Conservation (phyloP, 176 grass and related monocot genomes). For the Coix lacrymajobi region DNA sequence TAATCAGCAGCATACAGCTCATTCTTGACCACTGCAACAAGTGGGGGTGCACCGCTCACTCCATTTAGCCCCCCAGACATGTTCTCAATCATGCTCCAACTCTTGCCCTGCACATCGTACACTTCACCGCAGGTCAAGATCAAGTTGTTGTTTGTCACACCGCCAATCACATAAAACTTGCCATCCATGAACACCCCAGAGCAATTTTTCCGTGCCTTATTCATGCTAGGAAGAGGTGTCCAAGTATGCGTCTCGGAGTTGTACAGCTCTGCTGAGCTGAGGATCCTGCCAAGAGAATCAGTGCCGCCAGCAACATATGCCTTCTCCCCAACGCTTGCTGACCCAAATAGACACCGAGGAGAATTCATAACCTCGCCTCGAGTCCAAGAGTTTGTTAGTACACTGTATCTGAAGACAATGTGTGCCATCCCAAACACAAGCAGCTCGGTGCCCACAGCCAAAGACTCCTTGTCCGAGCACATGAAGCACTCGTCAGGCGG, state of each 20-base stretch:
- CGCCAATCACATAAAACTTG: slow-evolving; percentile 75
- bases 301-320: slow-evolving; percentile 67
- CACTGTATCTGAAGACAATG: slow-evolving; percentile 77
- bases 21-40: slow-evolving; percentile 77
- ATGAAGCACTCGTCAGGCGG: slow-evolving; percentile 46
- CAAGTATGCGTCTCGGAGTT: slow-evolving; percentile 60
- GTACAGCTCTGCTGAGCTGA: slow-evolving; percentile 75
- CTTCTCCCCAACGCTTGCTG: slow-evolving; percentile 60
- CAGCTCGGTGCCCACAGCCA: slow-evolving; percentile 71
- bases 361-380: slow-evolving; percentile 56
- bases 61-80: slow-evolving; percentile 65
- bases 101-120: slow-evolving; percentile 45
- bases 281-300: slow-evolving; percentile 33
- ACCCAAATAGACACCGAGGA: slow-evolving; percentile 58
- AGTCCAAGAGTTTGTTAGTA: slow-evolving; percentile 77
- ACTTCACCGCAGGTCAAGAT: slow-evolving; percentile 74
- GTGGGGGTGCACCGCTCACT: slow-evolving; percentile 52
- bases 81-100: slow-evolving; percentile 58
- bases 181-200: slow-evolving; percentile 73
- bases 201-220: slow-evolving; percentile 61
- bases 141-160: slow-evolving; percentile 41
- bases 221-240: slow-evolving; percentile 58
- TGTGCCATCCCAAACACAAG: slow-evolving; percentile 72
- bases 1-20: slow-evolving; percentile 73
- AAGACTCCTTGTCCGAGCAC: slow-evolving; percentile 62